These are phyloP conservation scores for Ploettnerulaceae sp. DNA, from an alignment of 2,329 filamentous ascomycete genomes.

Conservation along the genomic window DNA sequence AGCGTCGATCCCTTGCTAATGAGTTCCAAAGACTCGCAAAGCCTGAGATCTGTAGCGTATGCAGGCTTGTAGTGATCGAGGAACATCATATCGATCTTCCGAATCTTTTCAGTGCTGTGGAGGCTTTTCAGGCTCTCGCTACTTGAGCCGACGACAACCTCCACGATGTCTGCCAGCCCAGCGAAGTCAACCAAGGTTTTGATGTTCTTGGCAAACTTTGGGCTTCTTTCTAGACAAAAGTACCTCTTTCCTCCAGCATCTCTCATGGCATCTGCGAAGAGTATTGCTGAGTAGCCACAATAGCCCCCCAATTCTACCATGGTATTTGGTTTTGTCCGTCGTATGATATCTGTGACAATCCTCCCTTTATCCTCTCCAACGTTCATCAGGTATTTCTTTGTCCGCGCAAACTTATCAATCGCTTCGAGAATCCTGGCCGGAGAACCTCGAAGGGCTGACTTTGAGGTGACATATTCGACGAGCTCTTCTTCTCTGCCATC, in stretches of 20 bases:
- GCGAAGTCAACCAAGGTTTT: constrained; percentile 66
- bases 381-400: constrained; percentile 72
- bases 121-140: constrained; percentile 60
- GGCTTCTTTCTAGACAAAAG: constrained; percentile 67
- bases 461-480: constrained; percentile 61
- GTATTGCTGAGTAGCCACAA: constrained; percentile 74
- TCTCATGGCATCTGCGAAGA: constrained; percentile 64
- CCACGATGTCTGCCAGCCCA: constrained; percentile 64
- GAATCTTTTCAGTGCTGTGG: constrained; percentile 39
- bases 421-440: constrained; percentile 59
- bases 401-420: constrained; percentile 65
- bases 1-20: constrained; percentile 58
- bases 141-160: constrained; percentile 65
- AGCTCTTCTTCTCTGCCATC: constrained; percentile 72
- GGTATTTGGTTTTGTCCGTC: constrained; percentile 56
- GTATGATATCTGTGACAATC: constrained; percentile 65
- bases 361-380: constrained; percentile 70
- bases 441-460: constrained; percentile 56
- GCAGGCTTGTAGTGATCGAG: constrained; percentile 77
- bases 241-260: constrained; percentile 60
- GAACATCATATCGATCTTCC: constrained; percentile 43
- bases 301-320: constrained; percentile 82
- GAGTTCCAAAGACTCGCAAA: constrained; percentile 66
- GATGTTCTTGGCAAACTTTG: constrained; percentile 68
- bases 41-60: constrained; percentile 69